Evolutionary conservation across 768 basidiomycete genomes (phyloP).

Genomic region (Hygrophorus russula): DNA sequence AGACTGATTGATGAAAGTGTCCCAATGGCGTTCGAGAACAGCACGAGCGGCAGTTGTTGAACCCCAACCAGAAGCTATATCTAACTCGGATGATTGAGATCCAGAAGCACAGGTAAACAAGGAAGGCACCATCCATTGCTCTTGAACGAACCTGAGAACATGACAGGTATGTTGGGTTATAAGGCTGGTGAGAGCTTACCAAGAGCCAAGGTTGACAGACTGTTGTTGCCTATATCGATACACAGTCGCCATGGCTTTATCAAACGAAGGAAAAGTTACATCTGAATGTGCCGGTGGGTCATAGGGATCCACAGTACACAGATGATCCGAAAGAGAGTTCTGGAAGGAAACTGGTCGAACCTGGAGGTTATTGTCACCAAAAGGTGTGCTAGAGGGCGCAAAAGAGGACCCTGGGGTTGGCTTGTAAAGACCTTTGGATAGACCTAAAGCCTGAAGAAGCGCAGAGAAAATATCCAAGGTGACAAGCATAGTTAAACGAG

Average conservation of each 20-base stretch:
- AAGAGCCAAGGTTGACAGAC: conserved; percentile 55
- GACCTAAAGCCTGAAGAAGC: conserved; percentile 20
- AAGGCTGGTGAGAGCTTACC: conserved; percentile 21
- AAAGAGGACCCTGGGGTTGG: conserved; percentile 11
- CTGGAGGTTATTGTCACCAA: neutral
- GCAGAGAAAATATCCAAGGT: conserved; percentile 14
- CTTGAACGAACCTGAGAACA: conserved; percentile 51
- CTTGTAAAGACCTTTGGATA: conserved; percentile 20
- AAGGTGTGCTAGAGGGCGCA: conserved; percentile 1
- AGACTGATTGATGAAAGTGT: conserved; percentile 51
- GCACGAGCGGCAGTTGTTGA: conserved; percentile 29
- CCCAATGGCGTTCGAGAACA: conserved; percentile 66
- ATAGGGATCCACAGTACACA: conserved; percentile 21
- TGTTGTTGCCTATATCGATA: conserved; percentile 55
- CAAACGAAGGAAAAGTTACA: conserved; percentile 35
- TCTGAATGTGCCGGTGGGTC: conserved; percentile 17
- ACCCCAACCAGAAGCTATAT: conserved; percentile 57
- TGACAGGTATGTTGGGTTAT: neutral
- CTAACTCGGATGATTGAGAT: conserved; percentile 41
- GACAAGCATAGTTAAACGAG: conserved; percentile 15
- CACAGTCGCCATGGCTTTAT: conserved; percentile 34
- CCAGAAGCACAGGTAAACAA: conserved; percentile 49
- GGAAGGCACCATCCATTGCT: conserved; percentile 67
- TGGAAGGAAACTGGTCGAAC: neutral
- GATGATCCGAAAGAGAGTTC: neutral